Percentiles rank a stretch among this genome's conserved stretches.
Conservation (phyloP, 2,329 filamentous ascomycete genomes). For the Thielaviopsis cerberus region DNA sequence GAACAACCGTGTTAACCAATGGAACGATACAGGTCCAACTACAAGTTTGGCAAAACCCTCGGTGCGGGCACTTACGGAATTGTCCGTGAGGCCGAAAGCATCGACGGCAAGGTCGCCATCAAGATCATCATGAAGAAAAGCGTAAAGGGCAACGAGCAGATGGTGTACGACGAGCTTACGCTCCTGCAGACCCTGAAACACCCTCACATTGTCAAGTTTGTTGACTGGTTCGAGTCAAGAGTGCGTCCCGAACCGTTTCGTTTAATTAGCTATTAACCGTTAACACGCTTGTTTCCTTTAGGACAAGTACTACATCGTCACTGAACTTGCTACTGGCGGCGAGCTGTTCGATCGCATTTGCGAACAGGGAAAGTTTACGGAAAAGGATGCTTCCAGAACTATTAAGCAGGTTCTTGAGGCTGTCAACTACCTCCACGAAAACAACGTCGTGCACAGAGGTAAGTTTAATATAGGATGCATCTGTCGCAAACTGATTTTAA, state of each 20-base stretch:
- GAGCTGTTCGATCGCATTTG: slow-evolving; percentile 97
- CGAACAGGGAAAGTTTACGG: slow-evolving; percentile 93
- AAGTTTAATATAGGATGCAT: slow-evolving; percentile 14
- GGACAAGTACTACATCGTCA: slow-evolving; percentile 99
- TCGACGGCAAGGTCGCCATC: slow-evolving; percentile 71
- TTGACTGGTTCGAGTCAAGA: slow-evolving; percentile 97
- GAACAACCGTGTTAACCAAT: slow-evolving; percentile 16
- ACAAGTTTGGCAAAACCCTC: slow-evolving; percentile 80
- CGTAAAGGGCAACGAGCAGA: slow-evolving; percentile 91
- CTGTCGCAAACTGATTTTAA: neutral
- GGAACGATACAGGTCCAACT: slow-evolving; percentile 45
- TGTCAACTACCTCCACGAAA: slow-evolving; percentile 83
- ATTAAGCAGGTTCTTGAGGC: slow-evolving; percentile 84
- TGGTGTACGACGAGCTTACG: slow-evolving; percentile 94
- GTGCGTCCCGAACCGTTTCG: slow-evolving; percentile 30
- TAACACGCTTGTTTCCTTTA: slow-evolving; percentile 20
- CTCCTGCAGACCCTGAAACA: slow-evolving; percentile 85
- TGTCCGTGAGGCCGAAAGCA: slow-evolving; percentile 80
- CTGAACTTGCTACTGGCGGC: slow-evolving; percentile 83
- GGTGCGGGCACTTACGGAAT: slow-evolving; percentile 97
- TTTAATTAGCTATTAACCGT: neutral
- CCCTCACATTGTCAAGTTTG: slow-evolving; percentile 89
- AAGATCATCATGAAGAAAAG: slow-evolving; percentile 99
- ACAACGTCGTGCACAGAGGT: slow-evolving; percentile 94
- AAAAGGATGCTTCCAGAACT: slow-evolving; percentile 91